These are phyloP conservation scores for Aspergillus affinis DNA, from an alignment of 495 filamentous ascomycete genomes.

Conservation along the genomic window DNA sequence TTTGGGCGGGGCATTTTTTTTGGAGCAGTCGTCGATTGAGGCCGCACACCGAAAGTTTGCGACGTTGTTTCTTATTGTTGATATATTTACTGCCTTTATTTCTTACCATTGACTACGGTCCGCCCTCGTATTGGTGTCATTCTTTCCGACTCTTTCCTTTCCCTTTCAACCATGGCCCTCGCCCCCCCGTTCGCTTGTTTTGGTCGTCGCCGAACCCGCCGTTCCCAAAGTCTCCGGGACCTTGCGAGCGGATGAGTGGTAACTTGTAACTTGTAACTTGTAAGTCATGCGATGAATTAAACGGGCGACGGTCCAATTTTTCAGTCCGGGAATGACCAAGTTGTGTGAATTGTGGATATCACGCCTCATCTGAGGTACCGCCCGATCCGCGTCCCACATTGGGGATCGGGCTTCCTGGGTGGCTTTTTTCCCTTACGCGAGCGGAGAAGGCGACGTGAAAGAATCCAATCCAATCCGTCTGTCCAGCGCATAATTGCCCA, in stretches of 20 bases:
- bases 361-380: constrained; percentile 27
- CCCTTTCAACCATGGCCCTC: not conserved
- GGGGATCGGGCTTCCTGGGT: constrained; percentile 11
- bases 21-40: not conserved
- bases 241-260: not conserved
- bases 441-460: not conserved
- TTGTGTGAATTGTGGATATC: constrained; percentile 7
- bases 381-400: constrained; percentile 35
- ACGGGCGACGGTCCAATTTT: not conserved
- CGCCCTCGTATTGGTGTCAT: not conserved
- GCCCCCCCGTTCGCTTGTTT: not conserved
- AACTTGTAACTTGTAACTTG: not conserved
- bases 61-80: not conserved
- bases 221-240: no score
- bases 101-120: not conserved
- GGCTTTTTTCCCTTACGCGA: constrained; percentile 16
- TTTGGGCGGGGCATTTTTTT: constrained; percentile 4
- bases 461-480: not conserved
- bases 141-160: not conserved
- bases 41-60: constrained; percentile 19
- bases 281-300: not conserved
- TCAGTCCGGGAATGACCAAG: not conserved
- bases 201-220: not conserved
- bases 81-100: not conserved
- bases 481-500: not conserved